phyloP scores from a whole-genome alignment of 306 rosid genomes.

The Luffa acutangula region DNA sequence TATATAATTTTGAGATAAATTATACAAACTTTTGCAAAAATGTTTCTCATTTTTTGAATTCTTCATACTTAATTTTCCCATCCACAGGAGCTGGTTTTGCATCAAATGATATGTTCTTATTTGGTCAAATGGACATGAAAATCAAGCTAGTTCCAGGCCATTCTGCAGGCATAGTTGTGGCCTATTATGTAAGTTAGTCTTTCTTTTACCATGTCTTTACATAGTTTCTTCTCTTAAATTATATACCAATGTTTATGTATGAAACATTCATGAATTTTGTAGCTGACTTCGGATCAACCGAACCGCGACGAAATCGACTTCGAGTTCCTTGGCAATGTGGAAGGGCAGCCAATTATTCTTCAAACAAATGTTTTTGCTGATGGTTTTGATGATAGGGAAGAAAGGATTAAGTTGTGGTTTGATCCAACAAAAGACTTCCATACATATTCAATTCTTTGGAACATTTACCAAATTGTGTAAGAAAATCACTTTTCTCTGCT shows the following conservation, averaged over 20 bases:
- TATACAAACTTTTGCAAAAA: too few species aligned
- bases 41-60: not conserved
- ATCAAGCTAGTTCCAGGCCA: constrained; percentile 73
- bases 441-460: constrained; percentile 79
- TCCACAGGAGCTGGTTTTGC: constrained; percentile 68
- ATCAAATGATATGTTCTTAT: constrained; percentile 75
- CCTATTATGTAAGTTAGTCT: constrained; percentile 52
- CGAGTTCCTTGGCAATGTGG: constrained; percentile 84
- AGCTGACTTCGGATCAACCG: constrained; percentile 81
- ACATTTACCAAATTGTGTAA: constrained; percentile 82
- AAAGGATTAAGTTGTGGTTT: constrained; percentile 85
- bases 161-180: constrained; percentile 92
- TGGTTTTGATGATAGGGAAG: constrained; percentile 69
- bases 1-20: too few species aligned
- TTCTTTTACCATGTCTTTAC: not conserved
- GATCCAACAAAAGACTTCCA: constrained; percentile 86
- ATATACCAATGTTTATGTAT: not conserved
- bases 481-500: constrained; percentile 7
- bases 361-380: constrained; percentile 77
- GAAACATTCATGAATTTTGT: constrained; percentile 9
- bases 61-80: constrained; percentile 4
- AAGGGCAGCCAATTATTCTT: constrained; percentile 57
- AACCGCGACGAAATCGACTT: constrained; percentile 78
- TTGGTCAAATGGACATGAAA: constrained; percentile 85
- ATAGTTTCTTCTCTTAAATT: not conserved